phyloP scores from a whole-genome alignment of 768 basidiomycete genomes.

The Jaapia argillacea region DNA sequence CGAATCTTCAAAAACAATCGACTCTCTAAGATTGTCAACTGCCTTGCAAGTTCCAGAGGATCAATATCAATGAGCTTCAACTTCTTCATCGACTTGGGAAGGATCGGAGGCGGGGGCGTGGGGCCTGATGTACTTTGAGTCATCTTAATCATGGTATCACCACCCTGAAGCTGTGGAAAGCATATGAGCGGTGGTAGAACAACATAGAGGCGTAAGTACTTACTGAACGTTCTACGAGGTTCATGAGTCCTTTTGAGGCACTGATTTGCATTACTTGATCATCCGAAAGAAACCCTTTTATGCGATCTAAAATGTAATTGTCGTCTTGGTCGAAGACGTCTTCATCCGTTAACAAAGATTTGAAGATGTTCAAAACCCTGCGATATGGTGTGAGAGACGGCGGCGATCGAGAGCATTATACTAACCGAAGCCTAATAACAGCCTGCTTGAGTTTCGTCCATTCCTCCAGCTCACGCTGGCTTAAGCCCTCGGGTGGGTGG shows the following conservation, averaged over 20 bases:
- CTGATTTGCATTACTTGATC: constrained; percentile 54
- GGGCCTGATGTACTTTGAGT: constrained; percentile 42
- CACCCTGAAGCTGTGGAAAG: constrained; percentile 31
- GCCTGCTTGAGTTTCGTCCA: constrained; percentile 86
- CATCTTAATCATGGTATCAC: constrained; percentile 44
- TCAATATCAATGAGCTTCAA: constrained; percentile 82
- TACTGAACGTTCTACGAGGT: constrained; percentile 73
- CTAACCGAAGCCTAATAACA: constrained; percentile 79
- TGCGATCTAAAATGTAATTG: constrained; percentile 65
- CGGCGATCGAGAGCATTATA: constrained; percentile 1
- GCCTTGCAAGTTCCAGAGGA: constrained; percentile 82
- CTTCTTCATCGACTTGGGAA: constrained; percentile 62
- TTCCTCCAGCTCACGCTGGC: constrained; percentile 49
- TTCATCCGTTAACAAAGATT: constrained; percentile 79
- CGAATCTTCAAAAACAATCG: constrained; percentile 79
- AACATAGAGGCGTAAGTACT: constrained; percentile 19
- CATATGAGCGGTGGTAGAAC: background rate
- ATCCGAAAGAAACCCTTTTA: constrained; percentile 69
- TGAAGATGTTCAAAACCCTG: constrained; percentile 86
- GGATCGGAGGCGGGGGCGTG: constrained; percentile 65
- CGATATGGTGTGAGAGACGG: background rate
- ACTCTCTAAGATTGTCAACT: constrained; percentile 88
- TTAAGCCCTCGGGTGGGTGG: constrained; percentile 59
- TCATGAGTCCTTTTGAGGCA: constrained; percentile 67
- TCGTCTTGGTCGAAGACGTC: constrained; percentile 85